Percentiles rank a stretch among this genome's conserved stretches.
phyloP scores from a whole-genome alignment of 345 rosid genomes.

The Aquilaria malaccensis region DNA sequence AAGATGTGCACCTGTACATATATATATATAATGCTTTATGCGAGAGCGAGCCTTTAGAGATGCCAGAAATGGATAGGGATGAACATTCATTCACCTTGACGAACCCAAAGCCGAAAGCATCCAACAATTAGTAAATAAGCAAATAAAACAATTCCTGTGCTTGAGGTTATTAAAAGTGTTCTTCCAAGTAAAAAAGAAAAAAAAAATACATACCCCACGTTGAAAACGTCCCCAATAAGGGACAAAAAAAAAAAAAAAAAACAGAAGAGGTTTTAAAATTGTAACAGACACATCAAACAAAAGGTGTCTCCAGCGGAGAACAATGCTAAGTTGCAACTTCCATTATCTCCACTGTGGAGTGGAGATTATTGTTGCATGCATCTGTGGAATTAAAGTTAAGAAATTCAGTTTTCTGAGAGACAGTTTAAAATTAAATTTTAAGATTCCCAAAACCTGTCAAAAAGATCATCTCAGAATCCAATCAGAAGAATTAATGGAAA shows the following conservation, averaged over 20 bases:
- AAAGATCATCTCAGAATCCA: no score
- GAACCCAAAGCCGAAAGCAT: slow-evolving; percentile 22
- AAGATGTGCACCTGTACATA: slow-evolving; percentile 29
- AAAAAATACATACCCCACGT: not conserved
- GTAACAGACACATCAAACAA: no score
- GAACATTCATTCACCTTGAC: slow-evolving; percentile 28
- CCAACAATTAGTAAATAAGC: not conserved
- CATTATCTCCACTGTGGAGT: no score
- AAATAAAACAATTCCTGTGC: not conserved
- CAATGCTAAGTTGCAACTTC: no score
- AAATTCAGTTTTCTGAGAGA: no score
- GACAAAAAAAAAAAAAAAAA: not conserved
- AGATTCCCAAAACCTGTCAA: no score
- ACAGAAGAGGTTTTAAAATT: not conserved
- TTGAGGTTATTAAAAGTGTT: slow-evolving; percentile 1
- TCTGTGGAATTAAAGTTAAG: no score
- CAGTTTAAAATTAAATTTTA: no score
- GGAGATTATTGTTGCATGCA: no score
- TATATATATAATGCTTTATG: slow-evolving; percentile 10
- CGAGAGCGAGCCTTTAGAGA: slow-evolving; percentile 15
- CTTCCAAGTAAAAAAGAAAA: not conserved
- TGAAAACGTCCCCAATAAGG: not conserved
- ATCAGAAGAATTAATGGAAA: no score
- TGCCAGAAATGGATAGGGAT: slow-evolving; percentile 49
- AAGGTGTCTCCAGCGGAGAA: no score